Conservation (phyloP, 2,329 filamentous ascomycete genomes). For the Pestalotiopsis sp. region DNA sequence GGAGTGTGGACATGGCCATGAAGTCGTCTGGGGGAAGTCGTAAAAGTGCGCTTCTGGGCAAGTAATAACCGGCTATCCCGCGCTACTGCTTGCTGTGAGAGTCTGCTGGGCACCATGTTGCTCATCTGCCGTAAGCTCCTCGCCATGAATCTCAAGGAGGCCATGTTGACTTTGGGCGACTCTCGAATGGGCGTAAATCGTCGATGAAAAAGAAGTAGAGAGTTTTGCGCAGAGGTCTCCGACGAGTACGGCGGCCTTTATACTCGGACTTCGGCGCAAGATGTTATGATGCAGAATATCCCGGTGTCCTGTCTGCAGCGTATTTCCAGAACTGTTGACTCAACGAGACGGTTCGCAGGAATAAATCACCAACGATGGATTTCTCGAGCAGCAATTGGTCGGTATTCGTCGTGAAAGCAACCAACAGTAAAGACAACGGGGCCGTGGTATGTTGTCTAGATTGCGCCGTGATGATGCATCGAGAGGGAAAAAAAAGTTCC, state of each 20-base stretch:
- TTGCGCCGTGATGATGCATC: conserved; percentile 1
- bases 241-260: neutral
- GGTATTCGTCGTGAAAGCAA: neutral
- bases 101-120: neutral
- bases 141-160: neutral
- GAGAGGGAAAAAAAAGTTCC: conserved; percentile 11
- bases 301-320: neutral
- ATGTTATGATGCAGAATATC: neutral
- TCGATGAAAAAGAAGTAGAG: neutral
- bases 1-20: conserved; percentile 85
- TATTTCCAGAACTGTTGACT: neutral
- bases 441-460: neutral
- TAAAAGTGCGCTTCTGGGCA: conserved; percentile 55
- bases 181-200: neutral
- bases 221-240: neutral
- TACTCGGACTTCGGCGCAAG: neutral
- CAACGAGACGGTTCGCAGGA: neutral
- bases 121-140: conserved; percentile 12
- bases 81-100: neutral
- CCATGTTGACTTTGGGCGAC: neutral
- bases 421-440: neutral
- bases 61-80: neutral
- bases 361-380: neutral
- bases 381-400: neutral
- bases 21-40: conserved; percentile 54